A percentile compares a stretch with the other conserved stretches of the same genome.
These are phyloP conservation scores for Anaeromyces robustus DNA, from an alignment of 192 early-diverging fungal genomes.

Conservation along the genomic window DNA sequence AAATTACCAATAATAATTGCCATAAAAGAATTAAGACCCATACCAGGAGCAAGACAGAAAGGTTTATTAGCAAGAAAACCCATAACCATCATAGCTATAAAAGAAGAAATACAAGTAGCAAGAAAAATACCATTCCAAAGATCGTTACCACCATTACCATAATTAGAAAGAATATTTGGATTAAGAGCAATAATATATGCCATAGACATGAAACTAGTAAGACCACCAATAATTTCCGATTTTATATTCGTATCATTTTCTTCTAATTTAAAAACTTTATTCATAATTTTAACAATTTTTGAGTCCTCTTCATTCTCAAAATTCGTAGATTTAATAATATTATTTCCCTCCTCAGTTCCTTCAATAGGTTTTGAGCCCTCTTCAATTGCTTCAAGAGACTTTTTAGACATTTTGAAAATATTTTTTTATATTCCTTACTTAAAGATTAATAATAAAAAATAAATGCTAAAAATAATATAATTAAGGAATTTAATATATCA, in stretches of 20 bases:
- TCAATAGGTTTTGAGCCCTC: too few species aligned
- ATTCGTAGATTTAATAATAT: too few species aligned
- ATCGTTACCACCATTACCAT: not conserved
- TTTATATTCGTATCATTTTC: conserved; percentile 6
- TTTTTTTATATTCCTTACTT: too few species aligned
- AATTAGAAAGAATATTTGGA: not conserved
- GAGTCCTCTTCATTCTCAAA: too few species aligned
- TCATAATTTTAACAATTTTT: not conserved
- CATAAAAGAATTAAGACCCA: conserved; percentile 74
- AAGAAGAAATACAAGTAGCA: not conserved
- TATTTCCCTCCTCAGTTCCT: too few species aligned
- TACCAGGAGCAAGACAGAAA: conserved; percentile 66
- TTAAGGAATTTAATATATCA: too few species aligned
- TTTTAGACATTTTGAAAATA: too few species aligned
- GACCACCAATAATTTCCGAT: conserved; percentile 18
- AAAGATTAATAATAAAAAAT: too few species aligned
- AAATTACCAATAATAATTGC: conserved; percentile 67
- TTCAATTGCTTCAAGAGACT: too few species aligned
- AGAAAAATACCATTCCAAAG: not conserved
- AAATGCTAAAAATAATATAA: too few species aligned
- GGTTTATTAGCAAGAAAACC: conserved; percentile 59
- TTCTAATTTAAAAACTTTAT: not conserved
- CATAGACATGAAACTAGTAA: conserved; percentile 56
- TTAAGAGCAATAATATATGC: conserved; percentile 9
- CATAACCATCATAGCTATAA: conserved; percentile 31